Evolutionary conservation across 1,284 basidiomycete genomes (phyloP).

Genomic region (Chalciporus sp.): DNA sequence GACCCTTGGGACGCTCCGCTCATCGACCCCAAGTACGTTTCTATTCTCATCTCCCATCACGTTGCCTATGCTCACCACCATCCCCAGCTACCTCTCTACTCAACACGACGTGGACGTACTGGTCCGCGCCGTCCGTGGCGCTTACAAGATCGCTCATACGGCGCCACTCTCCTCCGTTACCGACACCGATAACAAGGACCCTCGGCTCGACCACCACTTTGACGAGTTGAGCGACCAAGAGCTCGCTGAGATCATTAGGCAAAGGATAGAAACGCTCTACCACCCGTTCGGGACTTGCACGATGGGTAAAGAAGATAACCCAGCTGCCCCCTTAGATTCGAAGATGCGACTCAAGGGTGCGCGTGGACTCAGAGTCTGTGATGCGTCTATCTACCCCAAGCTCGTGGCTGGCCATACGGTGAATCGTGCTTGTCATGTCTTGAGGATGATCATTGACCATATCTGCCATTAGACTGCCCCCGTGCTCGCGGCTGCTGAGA

Average conservation of each 20-base stretch:
- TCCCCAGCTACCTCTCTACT: slow-evolving; percentile 55
- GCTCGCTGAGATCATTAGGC: slow-evolving; percentile 44
- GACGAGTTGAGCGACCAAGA: slow-evolving; percentile 44
- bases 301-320: slow-evolving; percentile 46
- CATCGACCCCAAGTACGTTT: slow-evolving; percentile 46
- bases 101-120: slow-evolving; percentile 58
- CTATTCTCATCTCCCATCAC: background rate
- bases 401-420: slow-evolving; percentile 67
- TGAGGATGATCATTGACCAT: background rate
- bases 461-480: slow-evolving; percentile 50
- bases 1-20: slow-evolving; percentile 45
- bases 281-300: slow-evolving; percentile 61
- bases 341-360: slow-evolving; percentile 52
- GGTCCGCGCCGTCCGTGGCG: slow-evolving; percentile 53
- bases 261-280: slow-evolving; percentile 58
- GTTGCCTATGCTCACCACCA: background rate
- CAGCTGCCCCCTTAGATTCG: slow-evolving; percentile 50
- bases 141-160: slow-evolving; percentile 50
- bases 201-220: slow-evolving; percentile 47
- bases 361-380: slow-evolving; percentile 53
- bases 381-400: slow-evolving; percentile 61
- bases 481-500: slow-evolving; percentile 62
- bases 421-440: slow-evolving; percentile 22
- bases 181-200: slow-evolving; percentile 42
- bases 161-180: slow-evolving; percentile 51